Conservation (phyloP, 2,329 filamentous ascomycete genomes). For the Aspergillus tubingensis region DNA sequence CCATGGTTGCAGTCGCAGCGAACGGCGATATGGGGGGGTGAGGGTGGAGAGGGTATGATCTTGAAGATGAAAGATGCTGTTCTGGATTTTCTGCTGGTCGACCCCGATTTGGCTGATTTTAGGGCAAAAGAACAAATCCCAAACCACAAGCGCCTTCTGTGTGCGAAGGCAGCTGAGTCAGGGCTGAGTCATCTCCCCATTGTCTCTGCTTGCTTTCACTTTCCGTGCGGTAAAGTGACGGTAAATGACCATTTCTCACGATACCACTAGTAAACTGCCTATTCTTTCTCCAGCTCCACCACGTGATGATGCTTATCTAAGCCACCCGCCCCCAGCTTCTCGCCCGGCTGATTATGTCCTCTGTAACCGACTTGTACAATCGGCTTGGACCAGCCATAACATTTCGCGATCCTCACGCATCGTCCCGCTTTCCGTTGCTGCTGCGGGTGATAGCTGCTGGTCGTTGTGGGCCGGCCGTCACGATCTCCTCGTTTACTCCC, state of each 20-base stretch:
- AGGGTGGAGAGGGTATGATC: conserved; percentile 19
- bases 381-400: conserved; percentile 19
- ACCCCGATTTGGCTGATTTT: conserved; percentile 29
- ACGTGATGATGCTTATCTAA: background rate
- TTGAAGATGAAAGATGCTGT: conserved; percentile 27
- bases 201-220: background rate
- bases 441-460: conserved; percentile 15
- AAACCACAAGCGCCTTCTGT: conserved; percentile 35
- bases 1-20: conserved; percentile 65
- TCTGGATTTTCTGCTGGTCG: conserved; percentile 34
- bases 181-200: conserved; percentile 16
- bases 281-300: background rate
- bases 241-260: background rate
- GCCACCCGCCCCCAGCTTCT: conserved; percentile 8
- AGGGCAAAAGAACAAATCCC: conserved; percentile 38
- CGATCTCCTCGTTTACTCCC: conserved; percentile 12
- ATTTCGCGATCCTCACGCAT: conserved; percentile 16
- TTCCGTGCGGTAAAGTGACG: background rate
- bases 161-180: conserved; percentile 35
- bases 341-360: conserved; percentile 14
- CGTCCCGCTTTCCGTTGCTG: conserved; percentile 11
- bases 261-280: background rate
- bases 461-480: conserved; percentile 18
- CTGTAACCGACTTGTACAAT: conserved; percentile 13
- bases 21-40: conserved; percentile 25